Percentiles rank a stretch among this genome's conserved stretches.
These are phyloP conservation scores for Penicillium hesseltinei DNA, from an alignment of 2,329 filamentous ascomycete genomes.

Conservation along the genomic window DNA sequence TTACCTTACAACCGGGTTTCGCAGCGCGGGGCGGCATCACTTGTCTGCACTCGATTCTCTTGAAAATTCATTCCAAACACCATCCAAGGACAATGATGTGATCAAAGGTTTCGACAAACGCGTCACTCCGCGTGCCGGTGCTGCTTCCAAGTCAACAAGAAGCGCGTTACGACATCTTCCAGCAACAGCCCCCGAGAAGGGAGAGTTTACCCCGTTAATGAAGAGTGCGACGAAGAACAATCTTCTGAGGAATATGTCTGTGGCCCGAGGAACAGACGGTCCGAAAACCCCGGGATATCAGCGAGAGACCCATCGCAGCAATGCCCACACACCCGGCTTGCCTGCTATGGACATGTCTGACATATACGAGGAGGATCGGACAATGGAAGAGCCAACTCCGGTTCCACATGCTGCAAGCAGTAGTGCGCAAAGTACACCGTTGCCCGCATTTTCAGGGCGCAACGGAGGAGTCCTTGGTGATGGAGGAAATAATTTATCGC, in stretches of 20 bases:
- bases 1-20: slow-evolving; percentile 66
- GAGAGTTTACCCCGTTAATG: slow-evolving; percentile 91
- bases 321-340: slow-evolving; percentile 71
- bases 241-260: slow-evolving; percentile 57
- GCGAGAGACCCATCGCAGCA: slow-evolving; percentile 61
- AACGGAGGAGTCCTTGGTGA: slow-evolving; percentile 70
- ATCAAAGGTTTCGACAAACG: slow-evolving; percentile 70
- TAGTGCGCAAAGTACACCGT: slow-evolving; percentile 78
- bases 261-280: slow-evolving; percentile 55
- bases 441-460: slow-evolving; percentile 66
- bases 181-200: slow-evolving; percentile 52
- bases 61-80: slow-evolving; percentile 82
- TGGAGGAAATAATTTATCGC: slow-evolving; percentile 77
- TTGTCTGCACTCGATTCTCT: slow-evolving; percentile 69
- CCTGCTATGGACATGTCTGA: slow-evolving; percentile 69
- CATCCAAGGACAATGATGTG: slow-evolving; percentile 72
- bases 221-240: slow-evolving; percentile 73
- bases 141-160: slow-evolving; percentile 44
- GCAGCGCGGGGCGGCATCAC: slow-evolving; percentile 48
- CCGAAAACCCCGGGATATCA: slow-evolving; percentile 68
- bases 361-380: slow-evolving; percentile 63
- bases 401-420: slow-evolving; percentile 73
- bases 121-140: slow-evolving; percentile 72
- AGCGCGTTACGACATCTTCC: slow-evolving; percentile 68
- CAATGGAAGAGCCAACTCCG: slow-evolving; percentile 68